Evolutionary conservation across 305 asterid species (phyloP), one percentile per base, ranked within the genome.

Genomic region (Rubia occidens): DNA sequence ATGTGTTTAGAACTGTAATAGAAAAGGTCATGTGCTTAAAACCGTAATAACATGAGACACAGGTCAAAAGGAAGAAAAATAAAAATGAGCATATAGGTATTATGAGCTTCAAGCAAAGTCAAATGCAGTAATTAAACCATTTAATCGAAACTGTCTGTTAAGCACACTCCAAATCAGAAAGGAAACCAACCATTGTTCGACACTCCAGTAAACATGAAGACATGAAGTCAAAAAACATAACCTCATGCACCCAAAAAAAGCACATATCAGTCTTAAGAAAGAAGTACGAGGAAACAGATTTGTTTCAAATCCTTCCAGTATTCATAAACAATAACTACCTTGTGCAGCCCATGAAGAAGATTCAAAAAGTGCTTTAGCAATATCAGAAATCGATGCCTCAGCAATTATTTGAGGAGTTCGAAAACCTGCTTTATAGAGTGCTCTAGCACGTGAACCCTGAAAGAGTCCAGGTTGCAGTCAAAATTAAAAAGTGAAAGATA

Each of bases 401-500:
- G 99, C 97, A 74, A 95, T 91, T 69, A 95, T 92, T 83, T 89
- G 97, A 77, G 96, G 96, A 55, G 96, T 91, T 66, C 99, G 89
- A 72, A 95, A 67, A 77, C 99, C 99, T 76, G 96, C 89, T 88
- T 81, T 95, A 82, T 89, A 95, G 70, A 95, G 96, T 74, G 97
- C 96, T 81, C 99, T 82, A 74, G 99, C 99, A 83, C 99, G 95
- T 72, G 99, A 88, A 78, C 96, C 99, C 99, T 95, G 80, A 71
- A 55, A 74, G 32, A 45, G 20, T 74, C 49, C 69, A 71, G 54
- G 4, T 68, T 42, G 56, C 56, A 11, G 58, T 61, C 70, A 39
- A 29, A 45, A 42, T 42, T 45, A 9, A 35, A 20, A 49, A 7
- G 0, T 26, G 32, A 14, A 11, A 17, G n/a, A 15, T 14, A 7